These are phyloP conservation scores for Antitrichia curtipendula DNA, from an alignment of 225 moss, liverwort and hornwort species.

Conservation along the genomic window DNA sequence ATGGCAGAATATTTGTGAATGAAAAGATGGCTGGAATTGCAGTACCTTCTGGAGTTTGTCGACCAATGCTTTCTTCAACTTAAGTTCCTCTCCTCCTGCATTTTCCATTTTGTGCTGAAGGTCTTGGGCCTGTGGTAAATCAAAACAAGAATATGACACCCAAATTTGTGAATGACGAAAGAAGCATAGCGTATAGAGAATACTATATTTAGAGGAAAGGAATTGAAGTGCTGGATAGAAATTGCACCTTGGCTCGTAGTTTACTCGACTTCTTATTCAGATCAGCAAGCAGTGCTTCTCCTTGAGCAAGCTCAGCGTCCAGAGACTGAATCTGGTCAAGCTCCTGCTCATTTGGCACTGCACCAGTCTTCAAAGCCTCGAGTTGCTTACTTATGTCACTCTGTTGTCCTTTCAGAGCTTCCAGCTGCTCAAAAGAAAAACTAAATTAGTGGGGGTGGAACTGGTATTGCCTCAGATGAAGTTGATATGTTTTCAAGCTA, in stretches of 20 bases:
- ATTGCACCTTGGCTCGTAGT: constrained; percentile 70
- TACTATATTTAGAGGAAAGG: background rate
- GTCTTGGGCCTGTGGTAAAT: constrained; percentile 48
- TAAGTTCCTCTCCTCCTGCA: constrained; percentile 82
- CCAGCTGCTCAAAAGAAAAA: constrained; percentile 36
- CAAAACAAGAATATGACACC: background rate
- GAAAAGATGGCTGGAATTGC: background rate
- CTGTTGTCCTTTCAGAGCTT: constrained; percentile 66
- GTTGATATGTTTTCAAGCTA: background rate
- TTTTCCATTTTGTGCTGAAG: constrained; percentile 77
- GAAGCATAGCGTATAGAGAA: background rate
- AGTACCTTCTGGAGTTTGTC: constrained; percentile 74
- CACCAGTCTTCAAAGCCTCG: constrained; percentile 44
- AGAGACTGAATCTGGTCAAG: constrained; percentile 52
- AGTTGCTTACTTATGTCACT: constrained; percentile 71
- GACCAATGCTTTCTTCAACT: constrained; percentile 66
- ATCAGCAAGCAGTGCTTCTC: constrained; percentile 42
- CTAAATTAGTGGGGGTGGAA: background rate
- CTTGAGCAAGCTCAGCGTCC: constrained; percentile 49
- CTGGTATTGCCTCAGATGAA: background rate
- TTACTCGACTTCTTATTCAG: constrained; percentile 60
- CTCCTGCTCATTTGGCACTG: constrained; percentile 71
- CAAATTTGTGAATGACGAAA: background rate
- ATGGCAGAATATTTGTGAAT: background rate
- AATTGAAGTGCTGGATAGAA: background rate